Conservation (phyloP, 345 rosid species). For the Acer yangbiense region DNA sequence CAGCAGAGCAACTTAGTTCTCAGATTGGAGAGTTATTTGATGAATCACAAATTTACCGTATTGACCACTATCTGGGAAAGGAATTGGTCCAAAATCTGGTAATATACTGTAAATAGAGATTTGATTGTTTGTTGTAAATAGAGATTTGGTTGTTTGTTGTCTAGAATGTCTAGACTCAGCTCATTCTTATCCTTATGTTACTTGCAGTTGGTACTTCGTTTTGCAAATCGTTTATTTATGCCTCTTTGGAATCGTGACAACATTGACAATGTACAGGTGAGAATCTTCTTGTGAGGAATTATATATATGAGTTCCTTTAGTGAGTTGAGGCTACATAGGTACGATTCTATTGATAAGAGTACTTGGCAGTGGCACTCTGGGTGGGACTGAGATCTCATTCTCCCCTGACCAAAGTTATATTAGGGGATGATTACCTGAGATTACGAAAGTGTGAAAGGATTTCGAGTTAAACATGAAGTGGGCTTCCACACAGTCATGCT, state of each 20-base stretch:
- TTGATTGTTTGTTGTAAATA: constrained; percentile 7
- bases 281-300: constrained; percentile 22
- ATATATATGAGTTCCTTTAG: not conserved
- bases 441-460: not conserved
- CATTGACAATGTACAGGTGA: constrained; percentile 93
- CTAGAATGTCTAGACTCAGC: constrained; percentile 13
- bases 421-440: constrained; percentile 3
- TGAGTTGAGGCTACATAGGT: constrained; percentile 5
- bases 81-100: constrained; percentile 98
- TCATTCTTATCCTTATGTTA: constrained; percentile 25
- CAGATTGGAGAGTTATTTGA: constrained; percentile 92
- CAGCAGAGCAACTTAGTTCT: constrained; percentile 80
- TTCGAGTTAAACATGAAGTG: not conserved
- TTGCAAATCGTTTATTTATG: constrained; percentile 91
- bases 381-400: constrained; percentile 7
- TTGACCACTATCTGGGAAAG: constrained; percentile 95
- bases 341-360: not conserved
- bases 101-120: constrained; percentile 27
- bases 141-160: constrained; percentile 12
- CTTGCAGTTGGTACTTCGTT: constrained; percentile 89
- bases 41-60: constrained; percentile 90
- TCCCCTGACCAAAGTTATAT: not conserved
- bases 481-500: not conserved
- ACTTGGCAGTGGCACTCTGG: not conserved
- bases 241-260: constrained; percentile 99